These are phyloP conservation scores for Iris macrosiphon DNA, from an alignment of 106 monocot species.

Conservation along the genomic window DNA sequence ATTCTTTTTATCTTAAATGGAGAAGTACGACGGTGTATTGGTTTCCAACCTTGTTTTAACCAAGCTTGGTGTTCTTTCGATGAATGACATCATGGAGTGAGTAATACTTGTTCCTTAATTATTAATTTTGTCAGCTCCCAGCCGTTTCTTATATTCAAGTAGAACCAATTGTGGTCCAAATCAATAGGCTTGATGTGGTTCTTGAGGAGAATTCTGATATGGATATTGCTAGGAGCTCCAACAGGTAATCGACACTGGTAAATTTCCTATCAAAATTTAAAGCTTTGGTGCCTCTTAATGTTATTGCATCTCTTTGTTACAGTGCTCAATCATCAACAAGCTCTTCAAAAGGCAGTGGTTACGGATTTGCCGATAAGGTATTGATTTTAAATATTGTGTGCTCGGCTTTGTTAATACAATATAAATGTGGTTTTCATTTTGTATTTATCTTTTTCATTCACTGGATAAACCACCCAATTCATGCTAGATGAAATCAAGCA, in stretches of 20 bases:
- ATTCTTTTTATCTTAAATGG: no score
- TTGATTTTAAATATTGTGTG: no score
- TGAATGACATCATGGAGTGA: neutral
- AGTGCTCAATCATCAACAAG: conserved; percentile 44
- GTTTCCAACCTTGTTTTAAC: no score
- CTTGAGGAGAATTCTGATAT: conserved; percentile 80
- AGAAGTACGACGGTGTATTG: no score
- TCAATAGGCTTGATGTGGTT: conserved; percentile 87
- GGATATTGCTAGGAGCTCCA: conserved; percentile 28
- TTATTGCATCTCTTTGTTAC: conserved; percentile 8
- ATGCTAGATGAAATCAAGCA: no score
- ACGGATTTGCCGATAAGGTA: conserved; percentile 99
- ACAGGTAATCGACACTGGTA: conserved; percentile 44
- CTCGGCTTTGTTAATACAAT: no score
- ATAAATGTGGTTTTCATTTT: no score
- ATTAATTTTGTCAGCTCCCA: conserved; percentile 53
- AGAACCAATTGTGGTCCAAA: conserved; percentile 79
- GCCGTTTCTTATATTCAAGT: conserved; percentile 91
- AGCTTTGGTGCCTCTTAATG: no score
- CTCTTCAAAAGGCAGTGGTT: conserved; percentile 65
- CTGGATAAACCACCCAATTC: no score
- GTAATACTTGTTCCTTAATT: conserved; percentile 8
- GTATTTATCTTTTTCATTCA: no score
- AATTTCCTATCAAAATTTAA: no score
- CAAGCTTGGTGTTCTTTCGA: no score